Conservation (phyloP, 352 stramenopile genomes). For the Phytopythium delawarense region DNA sequence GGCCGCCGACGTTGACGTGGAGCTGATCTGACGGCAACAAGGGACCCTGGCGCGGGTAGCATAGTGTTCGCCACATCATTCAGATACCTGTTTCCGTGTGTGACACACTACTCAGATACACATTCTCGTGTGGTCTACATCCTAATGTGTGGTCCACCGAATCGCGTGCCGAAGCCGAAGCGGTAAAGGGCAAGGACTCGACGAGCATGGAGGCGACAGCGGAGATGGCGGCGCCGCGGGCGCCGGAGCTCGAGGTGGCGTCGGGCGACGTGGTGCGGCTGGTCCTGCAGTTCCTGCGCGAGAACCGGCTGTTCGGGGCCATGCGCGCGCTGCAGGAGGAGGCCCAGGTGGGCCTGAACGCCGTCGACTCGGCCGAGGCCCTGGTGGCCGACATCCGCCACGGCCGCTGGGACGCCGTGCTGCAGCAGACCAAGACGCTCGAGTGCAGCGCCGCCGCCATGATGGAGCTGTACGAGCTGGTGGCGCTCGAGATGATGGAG, state of each 20-base stretch:
- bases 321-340: constrained; percentile 87
- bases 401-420: constrained; percentile 87
- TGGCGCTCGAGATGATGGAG: constrained; percentile 88
- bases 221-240: constrained; percentile 6
- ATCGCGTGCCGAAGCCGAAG: too few species aligned
- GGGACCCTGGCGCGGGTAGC: too few species aligned
- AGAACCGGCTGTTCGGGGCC: constrained; percentile 83
- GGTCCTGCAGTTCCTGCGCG: constrained; percentile 91
- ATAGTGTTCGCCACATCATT: too few species aligned
- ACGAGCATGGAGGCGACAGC: too few species aligned
- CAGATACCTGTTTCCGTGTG: not conserved
- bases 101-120: not conserved
- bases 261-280: constrained; percentile 83
- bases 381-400: constrained; percentile 73
- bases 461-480: constrained; percentile 88
- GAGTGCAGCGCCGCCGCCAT: constrained; percentile 66
- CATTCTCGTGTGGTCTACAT: too few species aligned
- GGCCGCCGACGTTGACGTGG: not conserved
- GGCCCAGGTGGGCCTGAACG: constrained; percentile 81
- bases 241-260: constrained; percentile 51
- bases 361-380: constrained; percentile 82
- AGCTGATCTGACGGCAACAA: not conserved
- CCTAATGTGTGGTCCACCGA: too few species aligned
- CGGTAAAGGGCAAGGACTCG: too few species aligned
- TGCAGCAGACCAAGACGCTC: constrained; percentile 81